Percentiles rank a stretch among this genome's conserved stretches.
Evolutionary conservation across 345 rosid species (phyloP).

Genomic region (Capsella bursapastoris): DNA sequence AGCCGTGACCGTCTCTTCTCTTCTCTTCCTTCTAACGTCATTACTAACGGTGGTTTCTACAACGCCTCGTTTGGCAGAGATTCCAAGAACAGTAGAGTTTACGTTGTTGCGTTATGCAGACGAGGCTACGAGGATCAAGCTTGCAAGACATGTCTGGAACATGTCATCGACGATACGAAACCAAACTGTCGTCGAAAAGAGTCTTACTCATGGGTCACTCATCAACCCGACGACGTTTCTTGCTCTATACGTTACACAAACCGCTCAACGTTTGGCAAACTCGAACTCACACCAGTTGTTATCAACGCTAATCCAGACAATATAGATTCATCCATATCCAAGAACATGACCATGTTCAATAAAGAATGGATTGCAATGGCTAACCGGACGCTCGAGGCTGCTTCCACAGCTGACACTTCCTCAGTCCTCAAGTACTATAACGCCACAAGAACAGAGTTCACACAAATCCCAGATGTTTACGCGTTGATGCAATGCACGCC

Average conservation of each 20-base stretch:
- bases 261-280: slow-evolving; percentile 38
- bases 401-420: slow-evolving; percentile 41
- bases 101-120: slow-evolving; percentile 48
- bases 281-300: slow-evolving; percentile 29
- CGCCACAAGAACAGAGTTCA: slow-evolving; percentile 38
- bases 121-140: slow-evolving; percentile 38
- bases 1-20: slow-evolving; percentile 42
- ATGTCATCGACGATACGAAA: slow-evolving; percentile 10
- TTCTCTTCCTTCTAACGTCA: slow-evolving; percentile 45
- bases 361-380: slow-evolving; percentile 41
- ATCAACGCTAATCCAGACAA: neutral
- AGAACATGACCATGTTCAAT: slow-evolving; percentile 35
- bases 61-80: slow-evolving; percentile 40
- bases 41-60: slow-evolving; percentile 43
- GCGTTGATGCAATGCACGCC: slow-evolving; percentile 55
- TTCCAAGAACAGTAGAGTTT: slow-evolving; percentile 32
- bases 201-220: slow-evolving; percentile 39
- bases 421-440: slow-evolving; percentile 50
- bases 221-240: slow-evolving; percentile 28
- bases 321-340: slow-evolving; percentile 9
- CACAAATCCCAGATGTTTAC: slow-evolving; percentile 34
- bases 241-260: slow-evolving; percentile 51
- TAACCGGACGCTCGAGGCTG: slow-evolving; percentile 37
- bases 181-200: slow-evolving; percentile 47
- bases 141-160: slow-evolving; percentile 44